Base-by-base conservation (phyloP, 23 red algal species). In the Gracilaria gracilis region DNA sequence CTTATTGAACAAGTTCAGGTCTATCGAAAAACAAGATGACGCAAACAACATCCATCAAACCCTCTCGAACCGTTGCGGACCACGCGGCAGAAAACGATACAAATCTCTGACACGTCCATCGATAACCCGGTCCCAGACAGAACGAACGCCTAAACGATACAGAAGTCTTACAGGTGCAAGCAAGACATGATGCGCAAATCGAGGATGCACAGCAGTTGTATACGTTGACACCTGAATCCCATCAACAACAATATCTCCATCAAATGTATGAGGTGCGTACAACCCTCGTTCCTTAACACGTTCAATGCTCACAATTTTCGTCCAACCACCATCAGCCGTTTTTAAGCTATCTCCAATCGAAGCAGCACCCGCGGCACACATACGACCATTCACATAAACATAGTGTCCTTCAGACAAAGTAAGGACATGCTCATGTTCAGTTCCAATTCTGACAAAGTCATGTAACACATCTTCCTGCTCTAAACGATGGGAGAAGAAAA, bases 161-260 rank as follows among this genome's bases (percentile, higher is more conserved):
- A 81, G n/a, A 24, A 61, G 16, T 39, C 87, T 36, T 11, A 91
- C 50, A 47, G 87, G 87, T 4, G 75, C 75, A 34, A 91, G 87
- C 73, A 91, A 38, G 4, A 91, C 87, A 69, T 47, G 33, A 81
- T 91, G 87, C 21, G 92, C 92, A 21, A 94, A 3, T 4, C 47
- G 23, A 33, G 92, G 92, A 59, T 87, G 69, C 24, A 94, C 75
- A 25, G 92, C 92, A 0, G 83, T 94, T 29, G 92, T 94, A 50
- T 88, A 94, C 15, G 57, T 81, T 57, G 92, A 94, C 25, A 87
- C 92, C 14, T 32, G 39, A 36, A 94, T 37, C 12, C 92, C 92
- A 69, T 76, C 74, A 13, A 94, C 92, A 20, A 88, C 77, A 57
- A 94, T 69, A 38, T 87, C 82, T 19, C 92, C 92, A 39, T 77